phyloP scores from a whole-genome alignment of 1,284 basidiomycete genomes.

The Xerocomus alliaceus region DNA sequence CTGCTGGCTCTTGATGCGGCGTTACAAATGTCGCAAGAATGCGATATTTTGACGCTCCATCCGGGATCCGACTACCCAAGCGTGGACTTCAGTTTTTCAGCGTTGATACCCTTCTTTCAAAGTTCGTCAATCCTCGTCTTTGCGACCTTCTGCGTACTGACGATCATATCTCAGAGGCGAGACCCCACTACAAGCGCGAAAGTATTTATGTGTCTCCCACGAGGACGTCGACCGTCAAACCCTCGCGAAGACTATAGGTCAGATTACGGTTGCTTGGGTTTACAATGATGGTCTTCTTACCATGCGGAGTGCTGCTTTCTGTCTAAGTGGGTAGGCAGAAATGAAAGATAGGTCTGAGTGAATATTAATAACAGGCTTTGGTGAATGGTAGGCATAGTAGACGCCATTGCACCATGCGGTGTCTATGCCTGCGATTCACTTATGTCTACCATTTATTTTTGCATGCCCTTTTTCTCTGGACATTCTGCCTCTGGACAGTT shows the following conservation, averaged over 20 bases:
- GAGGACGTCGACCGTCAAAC: constrained; percentile 15
- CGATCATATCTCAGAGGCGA: constrained; percentile 6
- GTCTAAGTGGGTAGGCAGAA: not conserved
- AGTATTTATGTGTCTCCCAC: constrained; percentile 23
- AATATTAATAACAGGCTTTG: not conserved
- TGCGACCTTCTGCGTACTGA: constrained; percentile 1
- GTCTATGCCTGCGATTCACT: not conserved
- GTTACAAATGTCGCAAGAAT: constrained; percentile 2
- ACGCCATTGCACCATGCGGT: not conserved
- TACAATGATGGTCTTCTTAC: too few species aligned
- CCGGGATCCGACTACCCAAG: not conserved
- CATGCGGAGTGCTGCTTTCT: too few species aligned
- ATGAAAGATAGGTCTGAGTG: not conserved
- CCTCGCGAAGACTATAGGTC: constrained; percentile 29
- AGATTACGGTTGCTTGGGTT: not conserved
- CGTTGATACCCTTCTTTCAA: not conserved
- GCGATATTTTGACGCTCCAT: constrained; percentile 8
- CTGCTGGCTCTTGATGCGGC: constrained; percentile 8
- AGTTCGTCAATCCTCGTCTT: constrained; percentile 7
- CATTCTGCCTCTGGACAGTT: constrained; percentile 3
- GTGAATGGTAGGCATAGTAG: not conserved
- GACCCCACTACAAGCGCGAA: constrained; percentile 2
- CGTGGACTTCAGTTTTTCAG: constrained; percentile 10
- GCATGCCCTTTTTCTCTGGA: too few species aligned
- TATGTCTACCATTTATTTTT: not conserved